These are phyloP conservation scores for Grifola frondosa DNA, from an alignment of 1,284 basidiomycete genomes.

Conservation along the genomic window DNA sequence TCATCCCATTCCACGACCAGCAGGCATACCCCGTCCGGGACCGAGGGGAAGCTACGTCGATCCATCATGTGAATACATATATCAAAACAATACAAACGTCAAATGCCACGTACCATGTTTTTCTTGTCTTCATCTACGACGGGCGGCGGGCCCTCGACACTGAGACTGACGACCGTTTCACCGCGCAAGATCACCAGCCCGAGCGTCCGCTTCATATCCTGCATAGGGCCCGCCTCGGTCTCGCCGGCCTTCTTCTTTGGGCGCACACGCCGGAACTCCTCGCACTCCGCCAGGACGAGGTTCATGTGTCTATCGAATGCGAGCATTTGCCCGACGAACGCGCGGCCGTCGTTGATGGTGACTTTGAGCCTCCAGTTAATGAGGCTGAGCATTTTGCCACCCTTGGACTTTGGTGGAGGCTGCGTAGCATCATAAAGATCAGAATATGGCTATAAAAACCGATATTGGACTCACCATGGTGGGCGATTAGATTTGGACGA, in stretches of 20 bases:
- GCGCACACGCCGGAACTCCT: slow-evolving; percentile 89
- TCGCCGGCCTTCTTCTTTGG: slow-evolving; percentile 84
- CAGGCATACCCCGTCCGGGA: slow-evolving; percentile 92
- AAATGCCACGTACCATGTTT: slow-evolving; percentile 50
- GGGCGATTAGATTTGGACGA: slow-evolving; percentile 36
- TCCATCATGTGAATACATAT: slow-evolving; percentile 22
- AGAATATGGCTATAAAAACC: neutral
- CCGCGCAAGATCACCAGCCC: slow-evolving; percentile 96
- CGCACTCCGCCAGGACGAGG: slow-evolving; percentile 95
- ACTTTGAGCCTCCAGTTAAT: slow-evolving; percentile 98
- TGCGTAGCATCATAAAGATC: slow-evolving; percentile 26
- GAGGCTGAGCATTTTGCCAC: slow-evolving; percentile 96
- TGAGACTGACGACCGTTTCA: slow-evolving; percentile 94
- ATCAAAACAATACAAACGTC: neutral
- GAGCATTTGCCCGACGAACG: slow-evolving; percentile 96
- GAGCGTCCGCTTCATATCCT: slow-evolving; percentile 95
- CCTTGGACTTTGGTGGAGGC: slow-evolving; percentile 94
- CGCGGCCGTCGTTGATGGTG: slow-evolving; percentile 96
- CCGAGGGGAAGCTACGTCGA: slow-evolving; percentile 74
- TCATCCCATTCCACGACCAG: slow-evolving; percentile 97
- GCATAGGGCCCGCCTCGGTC: slow-evolving; percentile 72
- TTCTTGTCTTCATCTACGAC: slow-evolving; percentile 88
- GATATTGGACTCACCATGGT: slow-evolving; percentile 62
- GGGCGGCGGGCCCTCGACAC: slow-evolving; percentile 95
- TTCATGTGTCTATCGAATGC: slow-evolving; percentile 99